Percentiles rank a stretch among this genome's conserved stretches.
These are phyloP conservation scores for Cicer yamashitae DNA, from an alignment of 306 rosid genomes.

Conservation along the genomic window DNA sequence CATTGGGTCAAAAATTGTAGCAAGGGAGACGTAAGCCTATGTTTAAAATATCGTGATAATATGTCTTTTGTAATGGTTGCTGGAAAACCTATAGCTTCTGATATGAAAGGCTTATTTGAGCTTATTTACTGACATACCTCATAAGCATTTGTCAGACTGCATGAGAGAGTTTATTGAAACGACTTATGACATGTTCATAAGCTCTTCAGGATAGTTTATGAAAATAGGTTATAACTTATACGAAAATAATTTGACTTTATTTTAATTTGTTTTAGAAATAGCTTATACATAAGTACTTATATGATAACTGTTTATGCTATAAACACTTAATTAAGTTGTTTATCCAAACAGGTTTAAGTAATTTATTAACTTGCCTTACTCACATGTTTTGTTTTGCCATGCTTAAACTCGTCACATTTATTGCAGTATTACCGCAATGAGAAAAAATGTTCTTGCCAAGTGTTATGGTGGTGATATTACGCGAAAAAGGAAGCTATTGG, in stretches of 20 bases:
- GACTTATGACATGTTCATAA: background rate
- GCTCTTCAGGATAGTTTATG: background rate
- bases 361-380: conserved; percentile 25
- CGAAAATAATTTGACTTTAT: background rate
- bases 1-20: conserved; percentile 78
- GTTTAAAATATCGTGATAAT: conserved; percentile 21
- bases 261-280: background rate
- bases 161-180: background rate
- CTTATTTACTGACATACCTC: too few species aligned
- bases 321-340: background rate
- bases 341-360: background rate
- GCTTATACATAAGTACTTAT: background rate
- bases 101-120: background rate
- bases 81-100: background rate
- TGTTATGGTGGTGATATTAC: conserved; percentile 92
- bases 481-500: conserved; percentile 91
- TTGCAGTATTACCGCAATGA: conserved; percentile 80
- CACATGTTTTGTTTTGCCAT: background rate
- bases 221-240: background rate
- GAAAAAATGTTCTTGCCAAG: conserved; percentile 94
- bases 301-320: background rate
- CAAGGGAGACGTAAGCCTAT: conserved; percentile 86
- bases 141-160: background rate
- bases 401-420: conserved; percentile 35
- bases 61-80: conserved; percentile 24